Percentiles rank a stretch among this genome's conserved stretches.
Conservation (phyloP, 2,329 filamentous ascomycete genomes). For the Fusarium sp. region DNA sequence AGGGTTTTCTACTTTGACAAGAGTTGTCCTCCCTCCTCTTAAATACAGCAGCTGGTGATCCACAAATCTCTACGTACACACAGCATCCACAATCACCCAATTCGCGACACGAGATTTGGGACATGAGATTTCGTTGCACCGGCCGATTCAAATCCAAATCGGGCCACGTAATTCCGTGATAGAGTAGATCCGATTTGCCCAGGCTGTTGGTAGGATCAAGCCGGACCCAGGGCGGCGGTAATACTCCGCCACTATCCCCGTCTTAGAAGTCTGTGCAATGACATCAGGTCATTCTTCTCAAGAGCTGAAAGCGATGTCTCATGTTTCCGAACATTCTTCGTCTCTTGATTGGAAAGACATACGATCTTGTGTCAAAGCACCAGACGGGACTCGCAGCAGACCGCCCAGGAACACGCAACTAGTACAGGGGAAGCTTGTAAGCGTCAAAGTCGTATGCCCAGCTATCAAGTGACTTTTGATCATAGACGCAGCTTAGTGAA, state of each 20-base stretch:
- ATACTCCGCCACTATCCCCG: conserved; percentile 14
- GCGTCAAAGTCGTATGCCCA: conserved; percentile 36
- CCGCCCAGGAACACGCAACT: no score
- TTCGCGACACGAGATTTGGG: conserved; percentile 3
- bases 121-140: conserved; percentile 11
- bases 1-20: rapidly evolving
- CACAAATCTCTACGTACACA: neutral
- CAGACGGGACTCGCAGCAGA: neutral
- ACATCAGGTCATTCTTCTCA: conserved; percentile 23
- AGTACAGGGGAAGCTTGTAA: conserved; percentile 33
- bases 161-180: conserved; percentile 34
- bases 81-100: conserved; percentile 14
- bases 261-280: neutral
- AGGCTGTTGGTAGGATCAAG: conserved; percentile 11
- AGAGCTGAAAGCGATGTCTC: conserved; percentile 8
- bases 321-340: neutral
- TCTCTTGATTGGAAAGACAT: no score
- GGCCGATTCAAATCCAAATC: conserved; percentile 18
- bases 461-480: conserved; percentile 32
- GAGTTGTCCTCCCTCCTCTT: neutral
- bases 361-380: neutral
- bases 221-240: conserved; percentile 34
- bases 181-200: no score
- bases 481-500: conserved; percentile 27
- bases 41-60: neutral